Percentiles rank a stretch among this genome's conserved stretches.
These are phyloP conservation scores for Penicillium subrubescens DNA, from an alignment of 495 filamentous ascomycete species.

Conservation along the genomic window DNA sequence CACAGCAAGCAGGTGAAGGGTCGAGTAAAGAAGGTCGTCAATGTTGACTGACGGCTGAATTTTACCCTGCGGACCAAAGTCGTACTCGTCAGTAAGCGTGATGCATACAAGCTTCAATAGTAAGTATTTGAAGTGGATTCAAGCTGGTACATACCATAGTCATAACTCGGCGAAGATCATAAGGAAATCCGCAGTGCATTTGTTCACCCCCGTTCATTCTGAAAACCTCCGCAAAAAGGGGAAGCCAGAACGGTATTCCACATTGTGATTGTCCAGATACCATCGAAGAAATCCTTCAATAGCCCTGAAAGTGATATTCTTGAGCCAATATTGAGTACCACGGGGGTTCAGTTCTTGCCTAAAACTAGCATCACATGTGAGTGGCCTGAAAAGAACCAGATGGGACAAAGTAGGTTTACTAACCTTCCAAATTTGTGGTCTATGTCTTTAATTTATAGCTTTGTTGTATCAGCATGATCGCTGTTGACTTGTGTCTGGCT, in stretches of 20 bases:
- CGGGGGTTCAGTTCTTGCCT: too few species aligned
- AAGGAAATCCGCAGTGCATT: background rate
- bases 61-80: conserved; percentile 5
- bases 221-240: conserved; percentile 1
- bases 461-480: too few species aligned
- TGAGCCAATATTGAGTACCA: conserved; percentile 2
- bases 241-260: conserved; percentile 3
- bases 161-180: conserved; percentile 5
- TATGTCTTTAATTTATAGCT: too few species aligned
- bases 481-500: too few species aligned
- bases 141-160: background rate
- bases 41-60: conserved; percentile 10
- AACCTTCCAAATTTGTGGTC: too few species aligned
- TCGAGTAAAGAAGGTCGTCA: conserved; percentile 23
- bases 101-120: conserved; percentile 1
- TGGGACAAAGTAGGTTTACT: too few species aligned
- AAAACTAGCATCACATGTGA: too few species aligned
- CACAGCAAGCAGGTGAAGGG: conserved; percentile 17
- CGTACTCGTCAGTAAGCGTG: conserved; percentile 11
- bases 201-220: conserved; percentile 9
- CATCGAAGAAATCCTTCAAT: conserved; percentile 14
- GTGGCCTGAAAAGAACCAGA: too few species aligned
- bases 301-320: conserved; percentile 6
- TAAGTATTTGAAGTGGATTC: background rate
- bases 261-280: conserved; percentile 7